Percentiles rank a stretch among this genome's conserved stretches.
These are phyloP conservation scores for Phialophora expanda DNA, from an alignment of 2,329 filamentous ascomycete species.

Conservation along the genomic window DNA sequence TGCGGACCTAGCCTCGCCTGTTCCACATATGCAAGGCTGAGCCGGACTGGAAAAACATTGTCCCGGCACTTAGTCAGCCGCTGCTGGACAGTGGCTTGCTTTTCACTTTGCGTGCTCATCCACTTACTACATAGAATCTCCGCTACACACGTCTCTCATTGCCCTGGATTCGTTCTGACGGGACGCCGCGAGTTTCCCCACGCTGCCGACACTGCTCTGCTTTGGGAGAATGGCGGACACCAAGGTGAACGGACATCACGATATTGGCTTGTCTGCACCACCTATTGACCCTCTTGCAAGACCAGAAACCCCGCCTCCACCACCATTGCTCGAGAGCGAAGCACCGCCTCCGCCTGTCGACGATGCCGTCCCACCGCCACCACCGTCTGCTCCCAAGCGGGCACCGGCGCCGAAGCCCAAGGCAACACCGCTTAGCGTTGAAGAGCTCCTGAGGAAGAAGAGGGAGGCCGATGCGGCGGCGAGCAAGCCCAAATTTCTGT, in stretches of 20 bases:
- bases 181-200: neutral
- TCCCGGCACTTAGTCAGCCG: neutral
- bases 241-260: slow-evolving; percentile 41
- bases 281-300: slow-evolving; percentile 47
- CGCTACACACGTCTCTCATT: neutral
- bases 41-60: neutral
- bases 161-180: neutral
- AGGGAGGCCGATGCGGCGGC: slow-evolving; percentile 82
- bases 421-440: slow-evolving; percentile 72
- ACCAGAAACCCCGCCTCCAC: slow-evolving; percentile 35
- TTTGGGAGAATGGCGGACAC: slow-evolving; percentile 44
- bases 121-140: neutral
- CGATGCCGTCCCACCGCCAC: slow-evolving; percentile 45
- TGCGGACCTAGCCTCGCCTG: neutral
- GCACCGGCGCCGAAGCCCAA: slow-evolving; percentile 49
- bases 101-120: neutral
- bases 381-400: slow-evolving; percentile 51
- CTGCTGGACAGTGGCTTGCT: neutral
- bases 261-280: slow-evolving; percentile 43
- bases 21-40: neutral
- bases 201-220: slow-evolving; percentile 4
- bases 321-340: slow-evolving; percentile 24
- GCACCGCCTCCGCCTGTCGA: slow-evolving; percentile 40
- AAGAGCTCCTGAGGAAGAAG: slow-evolving; percentile 84
- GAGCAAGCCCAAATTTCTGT: slow-evolving; percentile 85